Conservation (phyloP, 2,329 filamentous ascomycete genomes). For the Aspergillus viridinutans region DNA sequence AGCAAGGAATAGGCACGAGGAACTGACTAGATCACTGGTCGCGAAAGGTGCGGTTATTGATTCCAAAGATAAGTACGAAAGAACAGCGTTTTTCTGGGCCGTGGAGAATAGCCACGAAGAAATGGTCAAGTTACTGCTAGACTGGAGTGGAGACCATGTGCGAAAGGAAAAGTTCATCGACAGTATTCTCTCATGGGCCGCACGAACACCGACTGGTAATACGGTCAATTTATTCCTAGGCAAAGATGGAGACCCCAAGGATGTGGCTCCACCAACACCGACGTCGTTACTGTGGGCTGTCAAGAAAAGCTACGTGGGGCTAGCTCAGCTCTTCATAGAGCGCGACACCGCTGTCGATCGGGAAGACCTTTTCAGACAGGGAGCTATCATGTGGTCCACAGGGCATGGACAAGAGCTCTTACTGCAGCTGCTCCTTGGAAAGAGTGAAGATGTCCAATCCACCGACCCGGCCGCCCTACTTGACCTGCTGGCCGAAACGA, state of each 20-base stretch:
- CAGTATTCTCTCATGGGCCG: too few species aligned
- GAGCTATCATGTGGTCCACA: neutral
- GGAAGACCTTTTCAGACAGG: neutral
- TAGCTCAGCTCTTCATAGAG: neutral
- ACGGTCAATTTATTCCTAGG: too few species aligned
- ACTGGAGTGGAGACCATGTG: too few species aligned
- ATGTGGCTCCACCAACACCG: neutral
- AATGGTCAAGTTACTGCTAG: too few species aligned
- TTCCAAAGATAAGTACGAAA: neutral
- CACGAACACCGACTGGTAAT: too few species aligned
- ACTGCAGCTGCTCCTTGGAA: constrained; percentile 1
- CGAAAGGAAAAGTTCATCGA: too few species aligned
- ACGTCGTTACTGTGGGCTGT: constrained; percentile 10
- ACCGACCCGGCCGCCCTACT: neutral
- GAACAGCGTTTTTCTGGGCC: too few species aligned
- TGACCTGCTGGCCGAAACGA: neutral
- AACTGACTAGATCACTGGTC: neutral
- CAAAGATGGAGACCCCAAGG: too few species aligned
- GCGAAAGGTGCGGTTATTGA: neutral
- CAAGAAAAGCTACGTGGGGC: neutral
- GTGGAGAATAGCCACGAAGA: too few species aligned
- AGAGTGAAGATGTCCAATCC: neutral
- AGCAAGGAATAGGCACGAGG: neutral
- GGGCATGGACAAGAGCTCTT: neutral
- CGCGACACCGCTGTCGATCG: neutral